These are phyloP conservation scores for Talaromyces sp. DNA, from an alignment of 2,329 filamentous ascomycete genomes.

Conservation along the genomic window DNA sequence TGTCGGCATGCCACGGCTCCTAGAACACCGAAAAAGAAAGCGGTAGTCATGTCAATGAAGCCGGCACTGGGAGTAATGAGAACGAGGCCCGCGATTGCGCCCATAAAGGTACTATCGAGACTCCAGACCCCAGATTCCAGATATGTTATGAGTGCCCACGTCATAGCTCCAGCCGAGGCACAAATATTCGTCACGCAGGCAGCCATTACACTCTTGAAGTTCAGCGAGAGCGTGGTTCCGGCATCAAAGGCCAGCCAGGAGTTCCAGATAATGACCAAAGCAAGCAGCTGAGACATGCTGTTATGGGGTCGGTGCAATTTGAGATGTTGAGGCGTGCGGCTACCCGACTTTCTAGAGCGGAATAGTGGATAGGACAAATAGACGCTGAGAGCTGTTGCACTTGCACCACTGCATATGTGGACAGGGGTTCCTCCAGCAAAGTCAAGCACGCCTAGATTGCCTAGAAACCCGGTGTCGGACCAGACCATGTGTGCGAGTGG, in stretches of 20 bases:
- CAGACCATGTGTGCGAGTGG: constrained; percentile 51
- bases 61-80: constrained; percentile 53
- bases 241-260: constrained; percentile 53
- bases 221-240: constrained; percentile 48
- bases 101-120: constrained; percentile 51
- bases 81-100: constrained; percentile 52
- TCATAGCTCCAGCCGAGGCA: constrained; percentile 42
- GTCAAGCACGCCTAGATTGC: constrained; percentile 45
- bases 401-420: constrained; percentile 45
- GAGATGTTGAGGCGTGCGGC: constrained; percentile 47
- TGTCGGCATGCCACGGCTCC: constrained; percentile 51
- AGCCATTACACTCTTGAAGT: constrained; percentile 47
- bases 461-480: constrained; percentile 45
- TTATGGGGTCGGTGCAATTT: constrained; percentile 49
- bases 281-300: constrained; percentile 47
- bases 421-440: constrained; percentile 48
- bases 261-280: constrained; percentile 52
- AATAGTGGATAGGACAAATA: constrained; percentile 52
- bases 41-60: constrained; percentile 50
- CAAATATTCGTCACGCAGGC: constrained; percentile 12
- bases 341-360: constrained; percentile 44
- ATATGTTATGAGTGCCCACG: constrained; percentile 48
- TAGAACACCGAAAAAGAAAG: constrained; percentile 48
- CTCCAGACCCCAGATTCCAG: constrained; percentile 46
- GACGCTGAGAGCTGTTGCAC: constrained; percentile 43